Evolutionary conservation across 768 basidiomycete genomes (phyloP).

Genomic region (Saitozyma sp.): DNA sequence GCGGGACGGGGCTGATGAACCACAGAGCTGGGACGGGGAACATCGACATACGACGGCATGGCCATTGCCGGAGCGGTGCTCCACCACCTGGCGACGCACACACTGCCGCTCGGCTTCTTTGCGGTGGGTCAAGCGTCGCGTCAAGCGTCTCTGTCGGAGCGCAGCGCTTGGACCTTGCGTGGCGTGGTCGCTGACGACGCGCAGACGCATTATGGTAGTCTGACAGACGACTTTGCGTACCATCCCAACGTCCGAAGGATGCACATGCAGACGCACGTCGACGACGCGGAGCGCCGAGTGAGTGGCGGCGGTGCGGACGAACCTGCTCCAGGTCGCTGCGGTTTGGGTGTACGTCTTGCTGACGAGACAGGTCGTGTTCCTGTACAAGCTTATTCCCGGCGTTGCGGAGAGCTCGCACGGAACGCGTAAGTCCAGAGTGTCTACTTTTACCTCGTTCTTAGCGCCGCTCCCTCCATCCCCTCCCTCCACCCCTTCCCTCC

Average conservation of each 20-base stretch:
- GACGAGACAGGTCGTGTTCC: conserved; percentile 73
- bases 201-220: conserved; percentile 85
- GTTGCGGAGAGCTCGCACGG: conserved; percentile 51
- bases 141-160: too few relatives aligned
- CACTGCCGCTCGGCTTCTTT: conserved; percentile 87
- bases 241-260: conserved; percentile 90
- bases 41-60: conserved; percentile 98
- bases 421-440: conserved; percentile 37
- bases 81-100: conserved; percentile 91
- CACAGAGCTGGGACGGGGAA: conserved; percentile 87
- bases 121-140: conserved; percentile 57
- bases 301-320: not conserved
- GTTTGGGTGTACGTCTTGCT: conserved; percentile 55
- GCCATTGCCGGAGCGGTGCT: conserved; percentile 94
- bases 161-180: too few relatives aligned
- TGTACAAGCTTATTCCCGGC: conserved; percentile 78
- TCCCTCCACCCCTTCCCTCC: too few relatives aligned
- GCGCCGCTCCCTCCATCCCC: conserved; percentile 52
- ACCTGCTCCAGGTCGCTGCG: conserved; percentile 61
- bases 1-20: too few relatives aligned
- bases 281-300: conserved; percentile 62
- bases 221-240: conserved; percentile 90
- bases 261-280: conserved; percentile 93
- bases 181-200: not conserved
- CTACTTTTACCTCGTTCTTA: conserved; percentile 61